Base-by-base conservation (phyloP, 257 asterid genomes). In the Pogostemon cablin region DNA sequence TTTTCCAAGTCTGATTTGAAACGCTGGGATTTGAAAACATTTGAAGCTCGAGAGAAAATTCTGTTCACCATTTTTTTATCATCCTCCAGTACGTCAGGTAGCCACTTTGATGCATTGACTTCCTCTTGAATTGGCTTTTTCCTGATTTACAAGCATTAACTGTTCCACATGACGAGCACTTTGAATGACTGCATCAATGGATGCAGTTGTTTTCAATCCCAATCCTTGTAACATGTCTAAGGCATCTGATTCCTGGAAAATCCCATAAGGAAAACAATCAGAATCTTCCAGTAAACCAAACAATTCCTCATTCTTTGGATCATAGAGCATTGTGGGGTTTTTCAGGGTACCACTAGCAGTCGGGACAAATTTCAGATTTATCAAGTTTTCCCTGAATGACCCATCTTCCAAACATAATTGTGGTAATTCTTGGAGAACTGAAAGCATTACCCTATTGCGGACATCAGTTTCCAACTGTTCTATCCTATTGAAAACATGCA, bases 251-350 rank as follows among this genome's bases (percentile, higher is more conserved):
- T 88, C 96, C 75, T 74, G 78, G 75, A 90, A 93, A 75, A 72
- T 76, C 43, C 89, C 87, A 75, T 66, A 81, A 3, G 98, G 98
- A 77, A 93, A 93, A 79, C 81, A 75, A 76, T 88, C 98, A 75
- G 86, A 77, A 79, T 93, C 95, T 74, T 88, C 95, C 66, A 93
- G 87, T 78, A 93, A 81, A 69, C 90, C 95, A 85, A 75, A 86
- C 74, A 93, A 76, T 75, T 93, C 97, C 74, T 90, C 98, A 65
- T 88, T 90, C 71, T 97, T 81, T 46, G 98, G 98, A 87, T 93
- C 98, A 79, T 90, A 87, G 67, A 90, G 69, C 74, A 64, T 69
- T 49, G 83, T 72, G 20, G 98, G 92, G 69, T 83, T 79, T 78
- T 82, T 87, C 59, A 93, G 72, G 76, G 79, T 80, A 78, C 98